phyloP scores from a whole-genome alignment of 371 early-diverging fungal species.

The Lichtheimia ramosa region DNA sequence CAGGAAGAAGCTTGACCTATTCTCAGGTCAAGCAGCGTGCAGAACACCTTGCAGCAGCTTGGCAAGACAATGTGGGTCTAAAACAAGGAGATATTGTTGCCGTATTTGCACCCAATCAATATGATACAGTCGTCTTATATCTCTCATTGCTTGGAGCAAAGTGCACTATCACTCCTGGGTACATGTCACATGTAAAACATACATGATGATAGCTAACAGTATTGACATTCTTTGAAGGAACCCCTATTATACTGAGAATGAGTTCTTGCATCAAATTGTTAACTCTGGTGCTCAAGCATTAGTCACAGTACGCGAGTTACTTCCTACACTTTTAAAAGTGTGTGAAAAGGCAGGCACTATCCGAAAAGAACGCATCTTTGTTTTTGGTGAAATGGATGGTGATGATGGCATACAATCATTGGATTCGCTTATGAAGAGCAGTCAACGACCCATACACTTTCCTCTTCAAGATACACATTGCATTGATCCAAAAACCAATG shows the following conservation, averaged over 20 bases:
- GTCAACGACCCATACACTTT: constrained; percentile 11
- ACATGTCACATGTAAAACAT: not conserved
- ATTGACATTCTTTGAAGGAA: constrained; percentile 4
- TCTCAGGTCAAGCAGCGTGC: constrained; percentile 52
- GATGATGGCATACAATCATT: constrained; percentile 28
- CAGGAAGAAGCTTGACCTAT: constrained; percentile 58
- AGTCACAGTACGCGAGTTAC: constrained; percentile 44
- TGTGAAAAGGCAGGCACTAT: constrained; percentile 52
- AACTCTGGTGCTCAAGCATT: constrained; percentile 49
- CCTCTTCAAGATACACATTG: constrained; percentile 14
- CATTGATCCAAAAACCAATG: constrained; percentile 30
- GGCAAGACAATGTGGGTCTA: constrained; percentile 53
- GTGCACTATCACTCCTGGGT: constrained; percentile 41
- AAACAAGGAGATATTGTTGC: constrained; percentile 68
- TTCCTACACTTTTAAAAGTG: constrained; percentile 48
- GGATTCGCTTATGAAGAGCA: constrained; percentile 9
- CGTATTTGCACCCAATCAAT: constrained; percentile 68
- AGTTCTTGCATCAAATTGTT: constrained; percentile 19
- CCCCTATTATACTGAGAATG: constrained; percentile 20
- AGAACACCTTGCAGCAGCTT: constrained; percentile 64
- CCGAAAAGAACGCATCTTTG: constrained; percentile 44
- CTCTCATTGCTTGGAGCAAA: constrained; percentile 39
- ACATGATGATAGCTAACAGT: not conserved
- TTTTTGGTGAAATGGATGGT: constrained; percentile 49
- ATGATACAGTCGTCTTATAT: constrained; percentile 35